These are phyloP conservation scores for Hypoxylon fragiforme DNA, from an alignment of 495 filamentous ascomycete genomes.

Conservation along the genomic window DNA sequence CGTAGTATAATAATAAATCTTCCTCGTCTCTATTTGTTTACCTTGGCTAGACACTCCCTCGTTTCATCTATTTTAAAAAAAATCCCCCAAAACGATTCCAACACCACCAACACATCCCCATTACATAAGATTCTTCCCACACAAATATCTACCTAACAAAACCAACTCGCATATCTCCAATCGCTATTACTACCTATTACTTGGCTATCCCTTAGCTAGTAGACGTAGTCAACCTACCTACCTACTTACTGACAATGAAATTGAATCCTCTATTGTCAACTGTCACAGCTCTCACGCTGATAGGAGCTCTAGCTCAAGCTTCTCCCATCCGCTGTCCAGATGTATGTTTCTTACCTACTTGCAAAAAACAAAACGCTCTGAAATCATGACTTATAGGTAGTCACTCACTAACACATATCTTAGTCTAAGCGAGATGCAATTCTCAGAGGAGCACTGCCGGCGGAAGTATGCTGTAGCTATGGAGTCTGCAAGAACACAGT, in stretches of 20 bases:
- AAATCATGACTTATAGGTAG: not conserved
- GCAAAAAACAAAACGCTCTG: not conserved
- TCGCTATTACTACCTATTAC: not conserved
- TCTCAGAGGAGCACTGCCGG: slow-evolving; percentile 46
- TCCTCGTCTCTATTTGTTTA: slow-evolving; percentile 5
- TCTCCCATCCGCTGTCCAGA: slow-evolving; percentile 44
- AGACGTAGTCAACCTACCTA: not conserved
- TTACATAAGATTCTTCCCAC: slow-evolving; percentile 10
- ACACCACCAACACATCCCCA: too few relatives aligned
- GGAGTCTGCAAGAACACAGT: slow-evolving; percentile 52
- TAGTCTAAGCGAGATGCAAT: slow-evolving; percentile 53
- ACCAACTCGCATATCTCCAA: slow-evolving; percentile 4
- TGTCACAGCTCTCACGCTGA: slow-evolving; percentile 17
- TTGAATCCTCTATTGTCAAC: slow-evolving; percentile 28
- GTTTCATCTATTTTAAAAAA: slow-evolving; percentile 12
- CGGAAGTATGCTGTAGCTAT: slow-evolving; percentile 54
- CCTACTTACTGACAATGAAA: slow-evolving; percentile 22
- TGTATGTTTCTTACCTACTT: slow-evolving; percentile 27
- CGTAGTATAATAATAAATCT: not conserved
- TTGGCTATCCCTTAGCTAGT: slow-evolving; percentile 10
- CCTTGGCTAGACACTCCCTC: slow-evolving; percentile 1
- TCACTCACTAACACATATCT: slow-evolving; percentile 18
- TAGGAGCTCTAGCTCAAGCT: slow-evolving; percentile 24
- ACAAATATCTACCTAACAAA: slow-evolving; percentile 8
- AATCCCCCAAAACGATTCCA: slow-evolving; percentile 4